Conservation (phyloP, 306 rosid species). For the Dryas alaskensis region DNA sequence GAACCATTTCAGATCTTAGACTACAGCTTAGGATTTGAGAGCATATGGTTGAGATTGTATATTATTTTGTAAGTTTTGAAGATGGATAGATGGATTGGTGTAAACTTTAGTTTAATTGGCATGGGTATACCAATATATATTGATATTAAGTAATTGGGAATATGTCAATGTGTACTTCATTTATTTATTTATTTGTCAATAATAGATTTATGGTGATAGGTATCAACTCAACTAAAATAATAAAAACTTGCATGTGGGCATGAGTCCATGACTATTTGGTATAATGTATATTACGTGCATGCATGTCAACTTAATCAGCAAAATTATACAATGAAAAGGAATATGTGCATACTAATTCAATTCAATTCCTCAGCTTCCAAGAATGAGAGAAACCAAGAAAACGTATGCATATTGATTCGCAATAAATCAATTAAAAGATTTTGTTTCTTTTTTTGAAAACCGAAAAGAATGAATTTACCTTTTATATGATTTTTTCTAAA, state of each 20-base stretch:
- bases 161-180: slow-evolving; percentile 9
- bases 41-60: slow-evolving; percentile 84
- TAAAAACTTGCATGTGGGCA: no score
- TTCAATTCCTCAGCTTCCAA: no score
- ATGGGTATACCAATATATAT: slow-evolving; percentile 53
- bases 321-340: background rate
- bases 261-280: background rate
- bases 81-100: slow-evolving; percentile 65
- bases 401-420: background rate
- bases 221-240: background rate
- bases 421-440: background rate
- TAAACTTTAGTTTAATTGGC: slow-evolving; percentile 48
- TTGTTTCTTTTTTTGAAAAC: background rate
- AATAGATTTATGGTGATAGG: background rate
- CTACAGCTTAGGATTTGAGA: slow-evolving; percentile 59
- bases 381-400: no score
- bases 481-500: no score
- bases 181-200: background rate
- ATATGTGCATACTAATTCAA: no score
- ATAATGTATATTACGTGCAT: background rate
- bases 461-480: no score
- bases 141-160: slow-evolving; percentile 31
- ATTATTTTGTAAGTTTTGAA: slow-evolving; percentile 76
- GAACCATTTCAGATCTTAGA: slow-evolving; percentile 70
- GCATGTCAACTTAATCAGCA: background rate